Evolutionary conservation across 2,329 filamentous ascomycete species (phyloP).

Genomic region (Rhynchosporium secalis): DNA sequence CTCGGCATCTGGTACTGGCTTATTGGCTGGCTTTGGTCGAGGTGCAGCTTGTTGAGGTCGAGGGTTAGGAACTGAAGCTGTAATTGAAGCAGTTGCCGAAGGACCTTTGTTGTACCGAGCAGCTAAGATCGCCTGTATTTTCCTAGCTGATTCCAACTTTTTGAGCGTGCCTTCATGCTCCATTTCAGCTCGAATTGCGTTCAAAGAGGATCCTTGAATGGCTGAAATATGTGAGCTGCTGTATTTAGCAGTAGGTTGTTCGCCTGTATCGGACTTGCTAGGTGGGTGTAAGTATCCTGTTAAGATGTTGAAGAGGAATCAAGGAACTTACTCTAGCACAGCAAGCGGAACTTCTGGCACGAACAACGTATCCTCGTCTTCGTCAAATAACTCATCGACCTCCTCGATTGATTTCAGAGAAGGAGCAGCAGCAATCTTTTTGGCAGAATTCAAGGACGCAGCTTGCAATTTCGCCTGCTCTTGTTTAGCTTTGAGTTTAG

Average conservation of each 20-base stretch:
- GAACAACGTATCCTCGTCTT: conserved; percentile 25
- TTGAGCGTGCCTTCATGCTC: conserved; percentile 7
- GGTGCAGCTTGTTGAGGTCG: neutral
- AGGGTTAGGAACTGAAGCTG: neutral
- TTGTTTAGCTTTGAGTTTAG: conserved; percentile 22
- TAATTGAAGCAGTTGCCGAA: neutral
- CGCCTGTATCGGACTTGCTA: conserved; percentile 5
- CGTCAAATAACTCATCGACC: neutral
- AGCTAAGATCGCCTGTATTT: neutral
- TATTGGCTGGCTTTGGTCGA: neutral
- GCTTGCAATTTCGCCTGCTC: conserved; percentile 26
- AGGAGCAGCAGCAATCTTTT: neutral
- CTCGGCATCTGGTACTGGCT: neutral
- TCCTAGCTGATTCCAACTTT: neutral
- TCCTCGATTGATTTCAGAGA: neutral
- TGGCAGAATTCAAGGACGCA: conserved; percentile 23
- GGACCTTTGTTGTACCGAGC: conserved; percentile 4
- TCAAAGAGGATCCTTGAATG: neutral
- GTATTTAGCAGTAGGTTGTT: neutral
- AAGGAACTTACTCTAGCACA: neutral
- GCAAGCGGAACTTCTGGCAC: conserved; percentile 13
- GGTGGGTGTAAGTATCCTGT: neutral
- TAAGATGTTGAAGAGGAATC: too few relatives aligned
- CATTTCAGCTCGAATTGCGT: neutral
- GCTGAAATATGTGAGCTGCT: neutral